Evolutionary conservation across 2,329 filamentous ascomycete genomes (phyloP), one percentile per base, ranked within the genome.

Genomic region (Paracamarosporium sp.): DNA sequence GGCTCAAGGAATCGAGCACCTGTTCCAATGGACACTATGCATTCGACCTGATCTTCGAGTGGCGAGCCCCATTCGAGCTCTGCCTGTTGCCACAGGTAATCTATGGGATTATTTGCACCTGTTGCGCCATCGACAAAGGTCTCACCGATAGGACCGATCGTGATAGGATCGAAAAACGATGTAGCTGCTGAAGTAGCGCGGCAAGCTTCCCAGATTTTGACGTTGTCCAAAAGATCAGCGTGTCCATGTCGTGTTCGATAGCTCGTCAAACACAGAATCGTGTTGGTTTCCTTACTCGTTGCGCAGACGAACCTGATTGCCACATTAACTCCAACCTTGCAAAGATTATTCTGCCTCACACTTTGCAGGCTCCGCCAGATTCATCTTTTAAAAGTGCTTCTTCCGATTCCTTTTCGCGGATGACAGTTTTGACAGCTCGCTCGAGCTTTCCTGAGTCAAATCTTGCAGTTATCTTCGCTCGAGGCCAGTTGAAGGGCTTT

Each of bases 131-230:
- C n/a, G n/a, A n/a, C n/a, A n/a, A n/a, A n/a, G n/a, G n/a, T n/a
- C n/a, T n/a, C n/a, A n/a, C n/a, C n/a, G n/a, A n/a, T n/a, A n/a
- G n/a, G n/a, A n/a, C n/a, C n/a, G n/a, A n/a, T n/a, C n/a, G n/a
- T n/a, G n/a, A n/a, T n/a, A n/a, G n/a, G n/a, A n/a, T n/a, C n/a
- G 36, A 71, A 72, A 55, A 69, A 71, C 15, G 62, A 63, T 3
- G 52, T 9, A 24, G 52, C 44, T 35, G 52, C 52, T 2, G 43
- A 41, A 24, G 52, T 55, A 1, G 69, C 69, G 1, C 66, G 55
- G 24, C 56, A 55, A 8, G 66, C 64, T 35, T 70, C 52, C 63
- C 67, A 70, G 31, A 72, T 69, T 15, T 25, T 54, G 24, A 12
- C 27, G n/a, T n/a, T 41, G 4, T 47, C 12, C 2, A 35, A 43